Base-by-base conservation (phyloP, 2,329 filamentous ascomycete genomes). In the Blastomyces emzantsi region DNA sequence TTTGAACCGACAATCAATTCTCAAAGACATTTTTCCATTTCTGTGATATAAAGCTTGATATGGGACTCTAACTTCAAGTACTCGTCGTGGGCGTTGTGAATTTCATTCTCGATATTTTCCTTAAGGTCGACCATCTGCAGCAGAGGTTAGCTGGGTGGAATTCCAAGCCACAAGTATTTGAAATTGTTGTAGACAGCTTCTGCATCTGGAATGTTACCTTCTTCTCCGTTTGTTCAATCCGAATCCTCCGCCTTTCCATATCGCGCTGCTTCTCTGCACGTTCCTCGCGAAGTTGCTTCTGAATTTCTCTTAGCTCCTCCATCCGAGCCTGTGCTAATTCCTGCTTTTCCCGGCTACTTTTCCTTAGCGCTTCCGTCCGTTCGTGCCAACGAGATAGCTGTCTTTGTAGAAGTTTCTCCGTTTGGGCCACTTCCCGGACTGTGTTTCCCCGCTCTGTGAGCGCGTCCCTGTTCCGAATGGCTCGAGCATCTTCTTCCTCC, bases 1-100 rank as follows among this genome's bases (percentile, higher is more conserved):
- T 13, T 28, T 15, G 30, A 45, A 2, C 45, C 25, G 41, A 51
- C 17, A 51, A 22, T 36, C 41, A 36, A 33, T 47, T 63, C 62
- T 74, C 70, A 79, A 66, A 94, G 85, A 63, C 87, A 88, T 77
- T 97, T 92, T 78, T 97, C 94, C 92, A 99, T 97, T 82, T 99
- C 94, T 4, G 90, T 96, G 73, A 99, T 96, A 80, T 99, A 99
- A 66, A 97, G 82, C 77, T 92, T 93, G 75, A 99, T 95, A 74
- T 99, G 94, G 47, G 91, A 88, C 76, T 97, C 93, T 86, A 99
- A 89, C 85, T 97, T 97, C 73, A 96, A 83, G 77, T 96, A 99
- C 79, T 97, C 91, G 68, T 96, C 92, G 70, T 96, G 87, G 0
- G 94, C 92, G 63, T 85, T 86, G 73, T 94, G 90, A 9, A 97